Conservation (phyloP, 2,329 filamentous ascomycete species). For the Epichloe aotearoae region DNA sequence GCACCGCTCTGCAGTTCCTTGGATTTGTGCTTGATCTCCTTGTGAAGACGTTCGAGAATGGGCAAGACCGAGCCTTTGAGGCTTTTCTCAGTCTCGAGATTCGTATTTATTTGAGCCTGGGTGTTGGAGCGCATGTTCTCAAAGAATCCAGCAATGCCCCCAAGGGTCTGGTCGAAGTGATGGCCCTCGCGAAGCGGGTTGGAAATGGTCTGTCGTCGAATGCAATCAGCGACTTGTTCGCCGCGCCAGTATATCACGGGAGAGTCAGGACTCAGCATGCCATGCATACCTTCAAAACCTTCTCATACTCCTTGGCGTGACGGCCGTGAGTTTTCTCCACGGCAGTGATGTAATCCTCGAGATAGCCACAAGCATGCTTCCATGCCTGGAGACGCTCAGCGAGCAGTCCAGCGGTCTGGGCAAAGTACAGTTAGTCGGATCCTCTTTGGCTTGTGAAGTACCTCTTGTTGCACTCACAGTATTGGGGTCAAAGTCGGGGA, state of each 20-base stretch:
- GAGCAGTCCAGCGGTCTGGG: constrained; percentile 64
- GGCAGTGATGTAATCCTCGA: constrained; percentile 78
- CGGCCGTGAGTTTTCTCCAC: constrained; percentile 77
- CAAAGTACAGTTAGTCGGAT: neutral
- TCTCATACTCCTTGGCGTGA: constrained; percentile 91
- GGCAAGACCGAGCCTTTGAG: constrained; percentile 78
- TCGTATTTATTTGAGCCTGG: constrained; percentile 77
- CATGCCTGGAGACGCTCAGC: constrained; percentile 82
- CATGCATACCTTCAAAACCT: constrained; percentile 59
- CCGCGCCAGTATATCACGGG: too few relatives aligned
- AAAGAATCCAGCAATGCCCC: constrained; percentile 78
- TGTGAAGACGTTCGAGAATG: constrained; percentile 78
- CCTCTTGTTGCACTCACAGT: constrained; percentile 30
- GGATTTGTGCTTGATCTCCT: constrained; percentile 91
- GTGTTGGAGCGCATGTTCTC: constrained; percentile 92
- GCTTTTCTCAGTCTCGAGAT: constrained; percentile 81
- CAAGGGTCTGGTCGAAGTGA: constrained; percentile 85
- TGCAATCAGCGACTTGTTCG: neutral
- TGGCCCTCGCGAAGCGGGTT: constrained; percentile 78
- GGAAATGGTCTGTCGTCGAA: constrained; percentile 54
- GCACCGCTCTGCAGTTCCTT: constrained; percentile 79
- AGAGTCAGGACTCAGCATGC: neutral
- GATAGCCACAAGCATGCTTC: constrained; percentile 85
- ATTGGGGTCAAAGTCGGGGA: constrained; percentile 44
- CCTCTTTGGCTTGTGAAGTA: neutral